Conservation (phyloP, 1,284 basidiomycete genomes). For the Boletus sp. region DNA sequence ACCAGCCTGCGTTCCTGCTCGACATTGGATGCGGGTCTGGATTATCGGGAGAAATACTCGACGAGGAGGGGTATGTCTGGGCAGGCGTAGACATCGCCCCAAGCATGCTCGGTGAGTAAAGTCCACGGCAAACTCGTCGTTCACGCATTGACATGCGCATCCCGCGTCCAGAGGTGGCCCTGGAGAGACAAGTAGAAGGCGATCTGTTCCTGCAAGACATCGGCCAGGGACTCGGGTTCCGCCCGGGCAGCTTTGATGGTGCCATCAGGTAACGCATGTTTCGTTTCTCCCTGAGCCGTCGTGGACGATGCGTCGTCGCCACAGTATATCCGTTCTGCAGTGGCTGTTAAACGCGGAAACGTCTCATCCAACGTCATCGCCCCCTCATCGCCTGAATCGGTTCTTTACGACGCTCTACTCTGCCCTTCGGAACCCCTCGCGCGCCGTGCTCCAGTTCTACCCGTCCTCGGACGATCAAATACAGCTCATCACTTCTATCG, state of each 20-base stretch:
- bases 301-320: background rate
- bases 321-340: constrained; percentile 94
- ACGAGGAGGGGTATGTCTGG: constrained; percentile 94
- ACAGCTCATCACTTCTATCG: constrained; percentile 89
- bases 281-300: background rate
- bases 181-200: constrained; percentile 90
- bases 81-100: constrained; percentile 94
- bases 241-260: constrained; percentile 96
- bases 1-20: constrained; percentile 78
- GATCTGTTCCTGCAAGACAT: constrained; percentile 93
- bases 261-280: constrained; percentile 77
- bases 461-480: constrained; percentile 95
- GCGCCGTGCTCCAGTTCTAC: constrained; percentile 95
- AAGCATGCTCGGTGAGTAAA: constrained; percentile 86
- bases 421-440: constrained; percentile 84
- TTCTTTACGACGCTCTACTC: constrained; percentile 99
- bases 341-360: constrained; percentile 99
- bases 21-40: constrained; percentile 99
- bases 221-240: constrained; percentile 90
- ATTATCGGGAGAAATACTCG: constrained; percentile 94
- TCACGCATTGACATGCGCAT: background rate
- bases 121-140: background rate
- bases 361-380: constrained; percentile 85
- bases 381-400: constrained; percentile 83
- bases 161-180: constrained; percentile 75